These are phyloP conservation scores for Quercus dentata DNA, from an alignment of 306 rosid species.

Conservation along the genomic window DNA sequence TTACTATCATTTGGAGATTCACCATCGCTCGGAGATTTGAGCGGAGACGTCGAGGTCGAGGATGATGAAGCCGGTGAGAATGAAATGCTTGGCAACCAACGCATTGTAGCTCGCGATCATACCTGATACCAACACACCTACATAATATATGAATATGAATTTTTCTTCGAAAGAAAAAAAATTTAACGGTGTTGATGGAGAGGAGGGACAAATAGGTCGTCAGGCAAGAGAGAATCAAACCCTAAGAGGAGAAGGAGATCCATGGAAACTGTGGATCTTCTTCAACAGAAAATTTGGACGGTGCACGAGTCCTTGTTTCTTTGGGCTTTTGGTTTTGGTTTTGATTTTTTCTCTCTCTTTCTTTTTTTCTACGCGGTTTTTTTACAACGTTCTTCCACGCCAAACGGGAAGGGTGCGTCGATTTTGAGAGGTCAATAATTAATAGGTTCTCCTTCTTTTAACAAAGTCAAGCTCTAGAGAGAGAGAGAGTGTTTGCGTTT, in stretches of 20 bases:
- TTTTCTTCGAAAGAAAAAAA: neutral
- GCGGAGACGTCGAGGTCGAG: slow-evolving; percentile 18
- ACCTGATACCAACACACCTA: neutral
- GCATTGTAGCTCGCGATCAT: slow-evolving; percentile 31
- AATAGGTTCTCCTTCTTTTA: neutral
- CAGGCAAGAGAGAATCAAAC: neutral
- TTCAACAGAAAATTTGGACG: neutral
- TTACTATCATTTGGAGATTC: neutral
- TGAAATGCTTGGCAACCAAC: slow-evolving; percentile 64
- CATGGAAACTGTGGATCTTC: slow-evolving; percentile 3
- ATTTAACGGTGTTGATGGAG: neutral
- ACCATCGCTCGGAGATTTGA: neutral
- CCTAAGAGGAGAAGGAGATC: slow-evolving; percentile 10
- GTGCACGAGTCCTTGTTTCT: neutral
- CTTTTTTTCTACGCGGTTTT: slow-evolving; percentile 14
- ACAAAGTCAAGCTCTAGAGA: slow-evolving; percentile 11
- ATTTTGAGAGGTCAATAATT: slow-evolving; percentile 24
- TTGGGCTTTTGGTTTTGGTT: neutral
- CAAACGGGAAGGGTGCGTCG: slow-evolving; percentile 16
- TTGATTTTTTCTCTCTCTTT: neutral
- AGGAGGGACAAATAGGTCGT: neutral
- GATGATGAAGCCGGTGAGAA: slow-evolving; percentile 21
- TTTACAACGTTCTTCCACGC: slow-evolving; percentile 29
- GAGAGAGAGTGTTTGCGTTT: neutral
- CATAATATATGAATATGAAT: neutral